Conservation (phyloP, 2,329 filamentous ascomycete species). For the Harringtonia lauricola region DNA sequence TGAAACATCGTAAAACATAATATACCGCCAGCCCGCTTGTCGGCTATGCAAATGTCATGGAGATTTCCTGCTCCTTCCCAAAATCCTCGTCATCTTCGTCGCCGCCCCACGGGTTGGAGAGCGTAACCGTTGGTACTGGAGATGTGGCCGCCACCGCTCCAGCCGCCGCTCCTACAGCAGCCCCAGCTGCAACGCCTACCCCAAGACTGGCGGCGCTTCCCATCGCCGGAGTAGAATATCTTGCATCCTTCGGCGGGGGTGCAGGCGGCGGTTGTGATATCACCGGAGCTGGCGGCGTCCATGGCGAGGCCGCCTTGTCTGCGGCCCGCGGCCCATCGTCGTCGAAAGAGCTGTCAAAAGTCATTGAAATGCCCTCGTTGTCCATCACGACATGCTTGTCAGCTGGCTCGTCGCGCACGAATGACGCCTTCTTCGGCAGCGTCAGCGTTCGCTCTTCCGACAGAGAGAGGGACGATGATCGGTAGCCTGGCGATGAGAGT, state of each 20-base stretch:
- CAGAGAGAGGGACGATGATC: neutral
- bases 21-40: neutral
- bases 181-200: constrained; percentile 22
- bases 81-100: constrained; percentile 54
- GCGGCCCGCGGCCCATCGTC: constrained; percentile 15
- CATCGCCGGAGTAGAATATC: constrained; percentile 4
- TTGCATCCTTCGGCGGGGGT: constrained; percentile 19
- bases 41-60: constrained; percentile 65
- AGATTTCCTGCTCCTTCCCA: constrained; percentile 63
- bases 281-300: neutral
- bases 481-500: constrained; percentile 3
- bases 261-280: constrained; percentile 9
- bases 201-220: neutral
- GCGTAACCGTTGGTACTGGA: constrained; percentile 35
- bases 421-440: constrained; percentile 3
- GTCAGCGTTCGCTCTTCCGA: constrained; percentile 18
- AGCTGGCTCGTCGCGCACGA: neutral
- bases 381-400: constrained; percentile 12
- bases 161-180: constrained; percentile 12
- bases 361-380: constrained; percentile 53
- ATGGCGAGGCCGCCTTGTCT: neutral
- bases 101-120: constrained; percentile 60
- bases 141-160: constrained; percentile 20
- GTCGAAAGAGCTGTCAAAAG: constrained; percentile 55
- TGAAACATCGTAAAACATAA: too few relatives aligned